Evolutionary conservation across 345 rosid species (phyloP).

Genomic region (Camelina sativa): DNA sequence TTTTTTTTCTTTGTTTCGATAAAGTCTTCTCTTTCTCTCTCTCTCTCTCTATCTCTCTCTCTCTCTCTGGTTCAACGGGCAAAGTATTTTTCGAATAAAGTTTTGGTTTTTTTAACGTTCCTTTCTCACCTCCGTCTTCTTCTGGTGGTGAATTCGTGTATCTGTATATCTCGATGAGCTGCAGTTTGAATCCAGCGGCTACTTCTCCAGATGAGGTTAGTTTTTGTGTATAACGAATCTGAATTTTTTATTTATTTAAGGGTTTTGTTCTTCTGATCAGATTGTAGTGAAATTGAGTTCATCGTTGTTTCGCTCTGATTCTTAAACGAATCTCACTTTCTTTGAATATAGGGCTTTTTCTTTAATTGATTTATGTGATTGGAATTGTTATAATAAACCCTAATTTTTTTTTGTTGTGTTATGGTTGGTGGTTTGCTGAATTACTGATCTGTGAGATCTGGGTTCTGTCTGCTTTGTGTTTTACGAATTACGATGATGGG

Average conservation of each 20-base stretch:
- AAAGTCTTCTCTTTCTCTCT: slow-evolving; percentile 40
- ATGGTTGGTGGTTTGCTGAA: slow-evolving; percentile 41
- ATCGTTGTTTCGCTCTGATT: slow-evolving; percentile 6
- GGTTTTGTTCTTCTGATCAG: slow-evolving; percentile 43
- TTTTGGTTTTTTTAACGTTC: slow-evolving; percentile 43
- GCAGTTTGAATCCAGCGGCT: slow-evolving; percentile 63
- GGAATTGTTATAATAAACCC: slow-evolving; percentile 39
- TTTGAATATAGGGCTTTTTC: slow-evolving; percentile 1
- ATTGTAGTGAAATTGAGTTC: slow-evolving; percentile 38
- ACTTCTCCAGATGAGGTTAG: slow-evolving; percentile 53
- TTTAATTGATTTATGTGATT: slow-evolving; percentile 7
- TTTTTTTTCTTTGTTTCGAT: slow-evolving; percentile 35
- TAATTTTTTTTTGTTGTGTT: slow-evolving; percentile 25
- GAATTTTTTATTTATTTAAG: background rate
- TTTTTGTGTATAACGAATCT: slow-evolving; percentile 19
- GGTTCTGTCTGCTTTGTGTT: slow-evolving; percentile 41
- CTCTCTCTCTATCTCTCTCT: slow-evolving; percentile 39
- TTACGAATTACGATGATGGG: slow-evolving; percentile 30
- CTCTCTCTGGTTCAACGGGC: slow-evolving; percentile 83
- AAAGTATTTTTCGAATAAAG: slow-evolving; percentile 68
- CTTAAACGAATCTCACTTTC: slow-evolving; percentile 8
- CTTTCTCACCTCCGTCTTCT: slow-evolving; percentile 28
- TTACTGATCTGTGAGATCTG: slow-evolving; percentile 59
- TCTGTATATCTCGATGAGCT: slow-evolving; percentile 51
- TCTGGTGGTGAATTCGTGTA: slow-evolving; percentile 28